These are phyloP conservation scores for Ophiostoma himal-ulmi DNA, from an alignment of 2,329 filamentous ascomycete species.

Conservation along the genomic window DNA sequence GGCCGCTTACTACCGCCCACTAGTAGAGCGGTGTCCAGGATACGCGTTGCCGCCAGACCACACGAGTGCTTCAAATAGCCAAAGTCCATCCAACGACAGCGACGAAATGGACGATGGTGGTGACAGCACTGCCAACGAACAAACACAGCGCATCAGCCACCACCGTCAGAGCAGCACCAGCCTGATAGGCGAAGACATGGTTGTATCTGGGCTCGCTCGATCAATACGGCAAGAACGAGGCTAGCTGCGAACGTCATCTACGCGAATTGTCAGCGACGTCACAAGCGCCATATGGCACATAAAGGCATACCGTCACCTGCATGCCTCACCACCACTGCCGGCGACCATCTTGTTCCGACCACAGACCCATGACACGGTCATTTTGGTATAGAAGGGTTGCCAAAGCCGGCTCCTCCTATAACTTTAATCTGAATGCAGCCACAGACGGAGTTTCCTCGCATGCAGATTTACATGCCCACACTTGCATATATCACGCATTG, in stretches of 20 bases:
- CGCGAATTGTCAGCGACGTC: background rate
- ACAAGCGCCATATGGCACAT: background rate
- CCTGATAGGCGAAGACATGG: conserved; percentile 22
- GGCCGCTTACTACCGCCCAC: conserved; percentile 83
- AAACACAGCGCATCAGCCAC: conserved; percentile 23
- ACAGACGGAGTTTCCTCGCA: background rate
- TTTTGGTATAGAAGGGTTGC: background rate
- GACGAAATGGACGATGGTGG: conserved; percentile 31
- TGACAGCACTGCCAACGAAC: conserved; percentile 34
- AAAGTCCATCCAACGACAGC: conserved; percentile 22
- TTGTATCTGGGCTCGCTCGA: conserved; percentile 18
- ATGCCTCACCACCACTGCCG: background rate
- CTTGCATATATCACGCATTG: background rate
- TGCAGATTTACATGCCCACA: background rate
- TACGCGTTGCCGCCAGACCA: conserved; percentile 46
- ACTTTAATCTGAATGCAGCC: background rate
- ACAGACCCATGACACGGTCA: background rate
- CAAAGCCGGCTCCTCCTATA: background rate
- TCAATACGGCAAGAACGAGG: conserved; percentile 7
- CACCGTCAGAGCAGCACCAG: conserved; percentile 23
- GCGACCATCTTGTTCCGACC: background rate
- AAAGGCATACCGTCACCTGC: background rate
- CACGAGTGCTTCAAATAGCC: background rate
- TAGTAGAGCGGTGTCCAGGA: conserved; percentile 62
- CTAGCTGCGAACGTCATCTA: background rate